These are phyloP conservation scores for Russula foetens DNA, from an alignment of 768 basidiomycete species.

Conservation along the genomic window DNA sequence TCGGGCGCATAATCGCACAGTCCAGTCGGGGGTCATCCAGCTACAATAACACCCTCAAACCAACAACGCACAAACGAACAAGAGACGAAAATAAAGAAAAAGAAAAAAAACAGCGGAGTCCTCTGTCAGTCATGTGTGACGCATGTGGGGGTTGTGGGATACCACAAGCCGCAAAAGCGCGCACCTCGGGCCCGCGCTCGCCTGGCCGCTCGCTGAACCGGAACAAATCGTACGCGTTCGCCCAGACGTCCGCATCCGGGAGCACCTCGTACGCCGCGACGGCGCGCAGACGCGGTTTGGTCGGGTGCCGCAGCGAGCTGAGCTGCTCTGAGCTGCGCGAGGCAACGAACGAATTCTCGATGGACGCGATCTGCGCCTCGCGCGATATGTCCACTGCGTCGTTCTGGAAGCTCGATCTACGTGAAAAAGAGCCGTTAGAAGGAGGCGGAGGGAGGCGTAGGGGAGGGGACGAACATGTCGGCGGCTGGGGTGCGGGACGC, in stretches of 20 bases:
- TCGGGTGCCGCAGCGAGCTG: conserved; percentile 60
- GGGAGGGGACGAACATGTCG: conserved; percentile 44
- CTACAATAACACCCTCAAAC: conserved; percentile 28
- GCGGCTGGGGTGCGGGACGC: conserved; percentile 32
- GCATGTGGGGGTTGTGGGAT: not conserved
- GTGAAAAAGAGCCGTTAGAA: conserved; percentile 15
- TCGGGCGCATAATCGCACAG: conserved; percentile 78
- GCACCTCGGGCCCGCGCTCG: conserved; percentile 61
- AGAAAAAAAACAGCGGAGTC: not conserved
- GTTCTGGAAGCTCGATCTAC: conserved; percentile 37
- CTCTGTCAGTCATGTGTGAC: not conserved
- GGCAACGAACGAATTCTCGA: conserved; percentile 68
- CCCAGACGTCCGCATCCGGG: conserved; percentile 82
- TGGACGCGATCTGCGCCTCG: conserved; percentile 64
- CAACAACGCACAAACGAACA: no score
- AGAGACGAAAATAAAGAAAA: no score
- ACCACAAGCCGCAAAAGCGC: conserved; percentile 23
- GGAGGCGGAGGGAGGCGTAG: not conserved
- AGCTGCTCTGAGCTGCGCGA: conserved; percentile 56
- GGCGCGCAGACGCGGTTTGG: conserved; percentile 64
- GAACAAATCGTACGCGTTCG: conserved; percentile 84
- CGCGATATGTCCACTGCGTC: conserved; percentile 60
- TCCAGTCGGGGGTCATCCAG: conserved; percentile 73
- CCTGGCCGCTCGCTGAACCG: conserved; percentile 80
- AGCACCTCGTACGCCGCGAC: conserved; percentile 77